Evolutionary conservation across 75 land plant genomes (phyloP).

Genomic region (Gnetum montanum): DNA sequence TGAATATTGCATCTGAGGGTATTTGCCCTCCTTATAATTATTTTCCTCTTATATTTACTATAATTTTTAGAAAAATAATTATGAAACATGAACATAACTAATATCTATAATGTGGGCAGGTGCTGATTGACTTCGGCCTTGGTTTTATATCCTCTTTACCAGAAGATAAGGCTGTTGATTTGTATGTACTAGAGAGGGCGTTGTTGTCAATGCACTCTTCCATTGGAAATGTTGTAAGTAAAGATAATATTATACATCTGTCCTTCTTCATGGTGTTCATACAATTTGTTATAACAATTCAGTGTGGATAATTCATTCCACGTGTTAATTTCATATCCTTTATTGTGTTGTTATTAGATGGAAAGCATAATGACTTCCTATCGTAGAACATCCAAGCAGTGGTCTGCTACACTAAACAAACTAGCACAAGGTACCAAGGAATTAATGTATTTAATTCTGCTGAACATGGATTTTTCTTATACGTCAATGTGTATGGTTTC

Average conservation of each 20-base stretch:
- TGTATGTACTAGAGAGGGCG: constrained; percentile 92
- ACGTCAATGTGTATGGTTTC: no score
- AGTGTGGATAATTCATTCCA: not conserved
- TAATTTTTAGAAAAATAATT: no score
- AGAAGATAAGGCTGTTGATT: constrained; percentile 96
- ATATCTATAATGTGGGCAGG: no score
- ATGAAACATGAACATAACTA: no score
- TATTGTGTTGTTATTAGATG: constrained; percentile 44
- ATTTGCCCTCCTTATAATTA: not conserved
- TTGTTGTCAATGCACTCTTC: constrained; percentile 95
- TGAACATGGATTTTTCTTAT: not conserved
- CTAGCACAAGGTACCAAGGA: constrained; percentile 67
- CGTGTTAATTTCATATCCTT: not conserved
- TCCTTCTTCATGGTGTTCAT: no score
- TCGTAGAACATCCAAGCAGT: constrained; percentile 83
- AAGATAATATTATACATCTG: not conserved
- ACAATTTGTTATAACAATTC: not conserved
- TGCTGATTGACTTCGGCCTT: constrained; percentile 91
- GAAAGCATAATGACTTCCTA: constrained; percentile 70
- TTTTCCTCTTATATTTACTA: not conserved
- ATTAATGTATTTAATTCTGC: not conserved
- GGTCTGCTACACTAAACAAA: constrained; percentile 89
- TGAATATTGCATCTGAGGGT: not conserved
- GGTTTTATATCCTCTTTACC: constrained; percentile 87
- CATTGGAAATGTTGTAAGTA: constrained; percentile 74